These are phyloP conservation scores for Pythium phragmitis DNA, from an alignment of 352 stramenopile species.

Conservation along the genomic window DNA sequence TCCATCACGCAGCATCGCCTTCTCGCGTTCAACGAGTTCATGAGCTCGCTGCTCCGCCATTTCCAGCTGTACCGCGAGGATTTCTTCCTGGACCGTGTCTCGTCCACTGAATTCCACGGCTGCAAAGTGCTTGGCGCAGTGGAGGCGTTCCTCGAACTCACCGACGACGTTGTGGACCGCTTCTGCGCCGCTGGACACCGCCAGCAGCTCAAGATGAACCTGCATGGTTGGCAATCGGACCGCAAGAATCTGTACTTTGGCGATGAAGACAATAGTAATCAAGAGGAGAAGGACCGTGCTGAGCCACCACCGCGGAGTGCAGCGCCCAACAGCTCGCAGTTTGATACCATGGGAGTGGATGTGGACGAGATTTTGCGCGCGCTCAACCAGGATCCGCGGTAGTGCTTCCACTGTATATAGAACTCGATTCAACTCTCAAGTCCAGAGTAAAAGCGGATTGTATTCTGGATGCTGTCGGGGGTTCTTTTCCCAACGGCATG, in stretches of 20 bases:
- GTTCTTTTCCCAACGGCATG: conserved; percentile 2
- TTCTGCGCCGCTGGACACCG: conserved; percentile 13
- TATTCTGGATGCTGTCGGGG: conserved; percentile 23
- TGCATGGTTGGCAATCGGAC: conserved; percentile 32
- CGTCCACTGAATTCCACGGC: conserved; percentile 15
- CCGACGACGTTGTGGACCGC: conserved; percentile 23
- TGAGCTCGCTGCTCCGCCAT: conserved; percentile 25
- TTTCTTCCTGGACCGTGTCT: conserved; percentile 24
- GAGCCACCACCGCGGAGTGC: no score
- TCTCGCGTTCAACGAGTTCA: conserved; percentile 26
- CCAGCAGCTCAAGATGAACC: conserved; percentile 27
- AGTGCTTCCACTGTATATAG: background rate
- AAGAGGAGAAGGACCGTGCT: background rate
- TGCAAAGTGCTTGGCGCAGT: conserved; percentile 29
- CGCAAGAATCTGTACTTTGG: conserved; percentile 35
- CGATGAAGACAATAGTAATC: conserved; percentile 11
- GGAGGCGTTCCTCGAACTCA: conserved; percentile 30
- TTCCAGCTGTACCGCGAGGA: conserved; percentile 32
- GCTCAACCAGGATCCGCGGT: conserved; percentile 1
- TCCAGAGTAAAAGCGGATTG: conserved; percentile 25
- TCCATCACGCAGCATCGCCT: conserved; percentile 19
- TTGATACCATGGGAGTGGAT: conserved; percentile 16
- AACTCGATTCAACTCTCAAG: background rate
- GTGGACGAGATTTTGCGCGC: conserved; percentile 16
- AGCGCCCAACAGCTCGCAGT: background rate